Conservation (phyloP, 2,329 filamentous ascomycete species). For the Cercospora zeina region DNA sequence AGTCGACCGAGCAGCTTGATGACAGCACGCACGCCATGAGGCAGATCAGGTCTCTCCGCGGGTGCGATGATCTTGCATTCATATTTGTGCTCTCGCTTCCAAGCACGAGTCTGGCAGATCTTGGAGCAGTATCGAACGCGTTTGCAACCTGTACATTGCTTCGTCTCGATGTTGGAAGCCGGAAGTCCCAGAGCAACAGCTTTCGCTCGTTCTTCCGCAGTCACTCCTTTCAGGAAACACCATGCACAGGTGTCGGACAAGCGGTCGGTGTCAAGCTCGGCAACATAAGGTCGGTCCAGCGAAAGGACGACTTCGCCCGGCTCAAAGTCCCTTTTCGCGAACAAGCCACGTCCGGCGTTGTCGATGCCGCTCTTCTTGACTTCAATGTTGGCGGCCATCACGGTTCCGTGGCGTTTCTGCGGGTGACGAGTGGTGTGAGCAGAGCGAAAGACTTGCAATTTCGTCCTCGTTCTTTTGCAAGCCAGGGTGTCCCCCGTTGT, state of each 20-base stretch:
- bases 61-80: slow-evolving; percentile 59
- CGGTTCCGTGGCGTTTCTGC: slow-evolving; percentile 9
- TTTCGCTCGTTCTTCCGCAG: slow-evolving; percentile 32
- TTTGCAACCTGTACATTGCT: slow-evolving; percentile 59
- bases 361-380: slow-evolving; percentile 31
- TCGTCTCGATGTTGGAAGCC: slow-evolving; percentile 42
- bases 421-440: slow-evolving; percentile 9
- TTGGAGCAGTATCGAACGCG: slow-evolving; percentile 61
- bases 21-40: slow-evolving; percentile 57
- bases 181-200: slow-evolving; percentile 41
- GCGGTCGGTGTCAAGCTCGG: slow-evolving; percentile 55
- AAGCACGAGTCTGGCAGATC: slow-evolving; percentile 61
- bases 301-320: slow-evolving; percentile 53
- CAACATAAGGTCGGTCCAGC: slow-evolving; percentile 55
- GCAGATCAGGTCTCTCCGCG: slow-evolving; percentile 45
- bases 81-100: slow-evolving; percentile 60
- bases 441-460: neutral
- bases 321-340: slow-evolving; percentile 52
- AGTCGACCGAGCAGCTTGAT: slow-evolving; percentile 52
- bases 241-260: slow-evolving; percentile 58
- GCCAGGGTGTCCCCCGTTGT: neutral
- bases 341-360: slow-evolving; percentile 55
- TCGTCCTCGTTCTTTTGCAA: slow-evolving; percentile 11
- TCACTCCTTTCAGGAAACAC: slow-evolving; percentile 48
- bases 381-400: slow-evolving; percentile 28